Conservation (phyloP, 192 early-diverging fungal species). For the Dissophora globulifera region DNA sequence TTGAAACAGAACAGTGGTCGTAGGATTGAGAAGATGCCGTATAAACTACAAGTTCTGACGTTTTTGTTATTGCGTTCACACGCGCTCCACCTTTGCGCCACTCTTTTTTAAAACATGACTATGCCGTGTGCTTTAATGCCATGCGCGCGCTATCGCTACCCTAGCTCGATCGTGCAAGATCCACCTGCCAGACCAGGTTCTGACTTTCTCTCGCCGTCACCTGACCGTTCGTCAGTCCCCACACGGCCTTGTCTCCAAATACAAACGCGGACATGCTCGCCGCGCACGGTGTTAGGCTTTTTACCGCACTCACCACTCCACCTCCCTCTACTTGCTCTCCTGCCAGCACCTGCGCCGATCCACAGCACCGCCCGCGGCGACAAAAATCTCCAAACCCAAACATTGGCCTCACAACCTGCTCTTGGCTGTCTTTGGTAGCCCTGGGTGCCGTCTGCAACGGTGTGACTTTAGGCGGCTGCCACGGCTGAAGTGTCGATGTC, state of each 20-base stretch:
- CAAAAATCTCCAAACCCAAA: slow-evolving; percentile 42
- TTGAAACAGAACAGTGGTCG: too few relatives aligned
- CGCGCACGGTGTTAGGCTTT: slow-evolving; percentile 37
- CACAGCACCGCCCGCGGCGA: slow-evolving; percentile 36
- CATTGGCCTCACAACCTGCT: not conserved
- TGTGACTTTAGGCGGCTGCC: too few relatives aligned
- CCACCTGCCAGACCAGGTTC: slow-evolving; percentile 43
- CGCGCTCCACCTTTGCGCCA: too few relatives aligned
- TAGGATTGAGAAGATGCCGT: too few relatives aligned
- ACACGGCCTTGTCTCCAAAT: slow-evolving; percentile 29
- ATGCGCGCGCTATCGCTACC: not conserved
- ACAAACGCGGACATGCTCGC: slow-evolving; percentile 40
- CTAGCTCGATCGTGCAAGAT: slow-evolving; percentile 14
- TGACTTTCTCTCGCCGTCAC: slow-evolving; percentile 8
- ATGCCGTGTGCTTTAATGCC: too few relatives aligned
- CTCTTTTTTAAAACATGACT: too few relatives aligned
- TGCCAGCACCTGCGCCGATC: slow-evolving; percentile 11
- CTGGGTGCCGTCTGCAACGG: too few relatives aligned
- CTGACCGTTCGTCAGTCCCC: slow-evolving; percentile 16
- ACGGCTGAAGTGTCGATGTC: not conserved
- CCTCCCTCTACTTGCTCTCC: too few relatives aligned
- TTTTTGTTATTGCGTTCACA: too few relatives aligned
- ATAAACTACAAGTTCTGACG: too few relatives aligned
- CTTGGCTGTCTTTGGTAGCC: too few relatives aligned
- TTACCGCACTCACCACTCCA: not conserved